Evolutionary conservation across 78 protist genomes (phyloP), one percentile per base, ranked within the genome.

Genomic region (Cavenderia fasciculata): DNA sequence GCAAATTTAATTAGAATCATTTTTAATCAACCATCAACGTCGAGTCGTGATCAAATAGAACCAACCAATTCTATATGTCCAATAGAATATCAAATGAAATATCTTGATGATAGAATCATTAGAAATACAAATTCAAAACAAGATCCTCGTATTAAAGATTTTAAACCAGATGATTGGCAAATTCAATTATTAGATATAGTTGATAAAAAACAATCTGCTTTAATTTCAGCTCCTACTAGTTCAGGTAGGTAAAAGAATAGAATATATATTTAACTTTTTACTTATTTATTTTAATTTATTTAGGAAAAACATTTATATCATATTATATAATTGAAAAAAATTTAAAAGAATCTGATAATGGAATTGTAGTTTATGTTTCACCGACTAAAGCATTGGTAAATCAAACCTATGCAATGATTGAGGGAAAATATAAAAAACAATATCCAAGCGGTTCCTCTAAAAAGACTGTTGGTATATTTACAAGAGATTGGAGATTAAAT

Each of bases 81-180:
- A 40, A 65, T 82, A 6, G 41, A 44, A 6, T 59, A 44, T 27
- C 89, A 82, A 65, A 62, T 82, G 59, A 46, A 31, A 31, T 8
- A 82, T 47, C 10, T 57, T 11, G 47, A 41, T 19, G 89, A 82
- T 8, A 71, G 70, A 25, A 31, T 82, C 27, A 29, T 71, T 31
- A 70, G 89, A 59, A 57, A 56, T 47, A 72, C 74, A 21, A 74
- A 66, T 18, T 25, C 51, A 4, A 18, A 10, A 0, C 36, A 40
- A 19, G 89, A 82, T 65, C 3, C 41, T 8, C 47, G 89, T 38
- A 74, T 82, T 19, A 43, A 61, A 47, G 27, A 59, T 34, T 97
- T 97, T 61, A 23, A 27, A 36, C 98, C 98, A 33, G 99, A 97
- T 71, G 65, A 25, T 7, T 97, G 99, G 99, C 99, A 97, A 74